Evolutionary conservation across 495 filamentous ascomycete genomes (phyloP).

Genomic region (Aspergillus sclerotiicarbonarius): DNA sequence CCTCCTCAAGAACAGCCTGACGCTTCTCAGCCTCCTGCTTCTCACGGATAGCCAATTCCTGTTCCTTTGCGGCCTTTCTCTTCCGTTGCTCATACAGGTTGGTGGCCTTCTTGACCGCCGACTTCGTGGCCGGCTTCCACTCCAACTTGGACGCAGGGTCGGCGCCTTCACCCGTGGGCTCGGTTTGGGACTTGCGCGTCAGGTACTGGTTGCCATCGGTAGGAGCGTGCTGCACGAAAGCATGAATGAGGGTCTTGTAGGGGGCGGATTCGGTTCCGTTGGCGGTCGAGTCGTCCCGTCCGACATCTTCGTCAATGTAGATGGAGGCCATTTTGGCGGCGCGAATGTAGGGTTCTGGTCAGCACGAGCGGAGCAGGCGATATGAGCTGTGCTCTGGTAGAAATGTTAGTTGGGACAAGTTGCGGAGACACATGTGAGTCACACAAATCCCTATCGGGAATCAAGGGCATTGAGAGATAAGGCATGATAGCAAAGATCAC

Average conservation of each 20-base stretch:
- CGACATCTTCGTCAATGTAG: slow-evolving; percentile 78
- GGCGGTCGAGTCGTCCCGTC: slow-evolving; percentile 65
- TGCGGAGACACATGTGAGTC: slow-evolving; percentile 1
- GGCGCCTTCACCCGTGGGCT: slow-evolving; percentile 56
- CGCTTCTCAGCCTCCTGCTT: slow-evolving; percentile 70
- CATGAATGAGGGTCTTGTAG: slow-evolving; percentile 77
- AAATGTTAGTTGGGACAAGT: background rate
- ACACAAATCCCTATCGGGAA: background rate
- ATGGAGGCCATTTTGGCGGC: slow-evolving; percentile 46
- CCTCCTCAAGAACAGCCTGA: slow-evolving; percentile 67
- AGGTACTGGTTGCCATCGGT: slow-evolving; percentile 61
- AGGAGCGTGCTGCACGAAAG: slow-evolving; percentile 69
- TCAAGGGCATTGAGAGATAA: background rate
- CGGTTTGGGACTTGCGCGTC: slow-evolving; percentile 65
- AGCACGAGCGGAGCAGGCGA: background rate
- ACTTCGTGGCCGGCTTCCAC: slow-evolving; percentile 82
- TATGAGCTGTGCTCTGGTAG: background rate
- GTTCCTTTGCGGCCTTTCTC: slow-evolving; percentile 73
- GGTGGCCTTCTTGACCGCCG: slow-evolving; percentile 77
- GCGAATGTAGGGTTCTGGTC: slow-evolving; percentile 4
- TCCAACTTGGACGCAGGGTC: slow-evolving; percentile 49
- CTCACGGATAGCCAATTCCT: slow-evolving; percentile 64
- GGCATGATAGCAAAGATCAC: background rate
- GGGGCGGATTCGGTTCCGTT: slow-evolving; percentile 69
- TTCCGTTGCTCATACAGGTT: slow-evolving; percentile 69